phyloP scores from a whole-genome alignment of 768 basidiomycete species.

The Hysterangium stoloniferum region DNA sequence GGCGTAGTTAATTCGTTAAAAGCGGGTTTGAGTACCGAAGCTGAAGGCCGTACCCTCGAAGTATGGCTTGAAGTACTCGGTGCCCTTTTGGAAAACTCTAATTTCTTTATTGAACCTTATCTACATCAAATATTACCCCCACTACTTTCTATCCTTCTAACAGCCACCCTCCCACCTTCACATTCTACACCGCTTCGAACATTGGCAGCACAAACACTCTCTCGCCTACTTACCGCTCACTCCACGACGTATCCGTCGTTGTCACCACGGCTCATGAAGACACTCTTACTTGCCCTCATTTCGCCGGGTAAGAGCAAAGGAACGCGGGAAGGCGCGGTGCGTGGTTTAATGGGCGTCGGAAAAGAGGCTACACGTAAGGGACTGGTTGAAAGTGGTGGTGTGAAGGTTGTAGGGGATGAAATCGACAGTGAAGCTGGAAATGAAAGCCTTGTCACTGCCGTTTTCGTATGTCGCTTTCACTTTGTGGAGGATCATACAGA shows the following conservation, averaged over 20 bases:
- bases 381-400: slow-evolving; percentile 72
- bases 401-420: slow-evolving; percentile 51
- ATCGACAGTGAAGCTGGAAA: slow-evolving; percentile 48
- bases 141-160: slow-evolving; percentile 83
- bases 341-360: slow-evolving; percentile 78
- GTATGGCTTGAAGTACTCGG: slow-evolving; percentile 79
- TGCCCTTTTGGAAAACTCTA: slow-evolving; percentile 78
- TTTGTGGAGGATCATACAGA: neutral
- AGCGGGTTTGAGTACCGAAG: slow-evolving; percentile 43
- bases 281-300: slow-evolving; percentile 79
- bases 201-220: slow-evolving; percentile 76
- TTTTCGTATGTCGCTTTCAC: slow-evolving; percentile 41
- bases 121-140: slow-evolving; percentile 94
- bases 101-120: slow-evolving; percentile 93
- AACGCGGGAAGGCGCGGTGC: slow-evolving; percentile 83
- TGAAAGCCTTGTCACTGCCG: slow-evolving; percentile 44
- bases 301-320: slow-evolving; percentile 65
- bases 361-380: slow-evolving; percentile 81
- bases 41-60: slow-evolving; percentile 65
- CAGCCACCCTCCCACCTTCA: slow-evolving; percentile 70
- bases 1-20: slow-evolving; percentile 62
- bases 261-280: slow-evolving; percentile 87
- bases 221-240: slow-evolving; percentile 72
- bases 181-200: slow-evolving; percentile 70
- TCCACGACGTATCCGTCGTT: slow-evolving; percentile 86